A percentile compares a stretch with the other conserved stretches of the same genome.
These are phyloP conservation scores for Coriaria nepalensis DNA, from an alignment of 306 rosid species.

Conservation along the genomic window DNA sequence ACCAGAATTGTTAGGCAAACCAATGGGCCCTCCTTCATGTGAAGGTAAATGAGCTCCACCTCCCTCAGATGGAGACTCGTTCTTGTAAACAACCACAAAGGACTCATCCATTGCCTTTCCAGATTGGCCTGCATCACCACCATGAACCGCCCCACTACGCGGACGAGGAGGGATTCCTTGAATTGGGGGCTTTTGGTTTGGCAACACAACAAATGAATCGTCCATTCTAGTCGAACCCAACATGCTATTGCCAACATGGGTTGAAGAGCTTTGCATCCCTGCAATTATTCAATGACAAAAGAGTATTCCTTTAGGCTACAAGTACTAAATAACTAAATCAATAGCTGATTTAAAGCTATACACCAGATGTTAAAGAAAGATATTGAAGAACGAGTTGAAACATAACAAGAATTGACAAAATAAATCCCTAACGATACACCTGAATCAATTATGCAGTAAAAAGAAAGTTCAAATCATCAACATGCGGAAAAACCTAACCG, in stretches of 20 bases:
- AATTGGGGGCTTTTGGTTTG: constrained; percentile 49
- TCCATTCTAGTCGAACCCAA: constrained; percentile 72
- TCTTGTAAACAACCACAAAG: constrained; percentile 78
- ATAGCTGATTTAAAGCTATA: no score
- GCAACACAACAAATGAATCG: constrained; percentile 75
- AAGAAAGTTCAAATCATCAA: background rate
- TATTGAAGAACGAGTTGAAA: no score
- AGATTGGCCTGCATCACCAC: constrained; percentile 38
- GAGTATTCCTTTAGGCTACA: background rate
- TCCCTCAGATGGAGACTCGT: constrained; percentile 70
- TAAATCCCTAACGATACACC: no score
- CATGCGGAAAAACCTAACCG: constrained; percentile 26
- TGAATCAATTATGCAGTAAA: background rate
- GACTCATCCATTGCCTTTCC: constrained; percentile 90
- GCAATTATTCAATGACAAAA: constrained; percentile 12
- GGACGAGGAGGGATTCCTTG: constrained; percentile 66
- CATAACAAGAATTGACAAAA: no score
- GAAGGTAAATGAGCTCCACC: constrained; percentile 42
- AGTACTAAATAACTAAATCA: constrained; percentile 9
- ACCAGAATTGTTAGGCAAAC: constrained; percentile 66
- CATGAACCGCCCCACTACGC: constrained; percentile 27
- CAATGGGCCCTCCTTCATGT: constrained; percentile 38
- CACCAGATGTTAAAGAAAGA: no score
- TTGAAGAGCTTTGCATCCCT: constrained; percentile 85
- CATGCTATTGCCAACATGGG: constrained; percentile 68